A percentile compares a stretch with the other conserved stretches of the same genome.
Conservation (phyloP, 352 stramenopile genomes). For the Pythium aristosporum region DNA sequence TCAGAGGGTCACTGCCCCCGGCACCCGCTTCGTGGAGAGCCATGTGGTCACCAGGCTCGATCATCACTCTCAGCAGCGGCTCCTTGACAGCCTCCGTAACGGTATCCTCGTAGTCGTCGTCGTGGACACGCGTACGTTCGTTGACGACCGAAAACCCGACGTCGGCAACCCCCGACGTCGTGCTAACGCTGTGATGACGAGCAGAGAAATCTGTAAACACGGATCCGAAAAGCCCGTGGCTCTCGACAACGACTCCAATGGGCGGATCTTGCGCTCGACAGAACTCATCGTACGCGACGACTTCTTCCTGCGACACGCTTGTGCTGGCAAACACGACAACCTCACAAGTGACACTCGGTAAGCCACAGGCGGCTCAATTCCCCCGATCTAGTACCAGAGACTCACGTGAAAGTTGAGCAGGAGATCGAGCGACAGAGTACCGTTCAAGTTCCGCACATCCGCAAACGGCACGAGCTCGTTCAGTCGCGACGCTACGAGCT, state of each 20-base stretch:
- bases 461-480: constrained; percentile 30
- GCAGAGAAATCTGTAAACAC: constrained; percentile 41
- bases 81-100: constrained; percentile 24
- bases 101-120: constrained; percentile 1
- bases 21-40: background rate
- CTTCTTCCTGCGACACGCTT: constrained; percentile 34
- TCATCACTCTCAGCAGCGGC: constrained; percentile 17
- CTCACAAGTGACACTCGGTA: constrained; percentile 15
- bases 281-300: constrained; percentile 53
- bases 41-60: constrained; percentile 19
- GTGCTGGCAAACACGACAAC: constrained; percentile 43
- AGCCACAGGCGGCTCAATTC: background rate
- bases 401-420: constrained; percentile 46
- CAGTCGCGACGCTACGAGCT: constrained; percentile 31
- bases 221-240: constrained; percentile 34
- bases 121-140: constrained; percentile 16
- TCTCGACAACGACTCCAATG: constrained; percentile 43
- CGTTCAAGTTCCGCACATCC: constrained; percentile 34
- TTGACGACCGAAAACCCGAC: constrained; percentile 25
- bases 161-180: constrained; percentile 7
- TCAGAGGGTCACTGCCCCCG: background rate
- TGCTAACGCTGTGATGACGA: constrained; percentile 16
- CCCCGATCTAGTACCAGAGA: background rate
- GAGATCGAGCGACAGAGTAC: constrained; percentile 35
- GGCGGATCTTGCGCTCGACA: constrained; percentile 38